Percentiles rank a stretch among this genome's conserved stretches.
These are phyloP conservation scores for Aphanomyces astaci DNA, from an alignment of 352 stramenopile species.

Conservation along the genomic window DNA sequence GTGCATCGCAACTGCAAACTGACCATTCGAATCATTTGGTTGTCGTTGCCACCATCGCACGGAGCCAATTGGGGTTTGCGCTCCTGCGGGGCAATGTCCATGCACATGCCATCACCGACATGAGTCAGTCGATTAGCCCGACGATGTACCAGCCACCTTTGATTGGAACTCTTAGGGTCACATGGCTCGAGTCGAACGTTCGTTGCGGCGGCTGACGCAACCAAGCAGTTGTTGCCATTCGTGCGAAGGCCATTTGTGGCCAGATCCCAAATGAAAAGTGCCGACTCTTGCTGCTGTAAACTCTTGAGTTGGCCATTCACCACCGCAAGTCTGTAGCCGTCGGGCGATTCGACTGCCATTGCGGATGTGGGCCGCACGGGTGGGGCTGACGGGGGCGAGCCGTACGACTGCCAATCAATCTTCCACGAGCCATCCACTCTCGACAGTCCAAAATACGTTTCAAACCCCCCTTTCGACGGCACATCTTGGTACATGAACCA, in stretches of 20 bases:
- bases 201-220: not conserved
- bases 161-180: not conserved
- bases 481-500: constrained; percentile 23
- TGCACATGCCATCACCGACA: not conserved
- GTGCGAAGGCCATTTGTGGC: not conserved
- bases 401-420: not conserved
- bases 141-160: not conserved
- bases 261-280: not conserved
- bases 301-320: not conserved
- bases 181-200: not conserved
- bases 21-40: not conserved
- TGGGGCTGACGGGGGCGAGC: not conserved
- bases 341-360: not conserved
- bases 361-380: not conserved
- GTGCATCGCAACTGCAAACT: not conserved
- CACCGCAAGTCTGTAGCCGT: not conserved
- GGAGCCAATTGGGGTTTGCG: not conserved
- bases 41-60: not conserved
- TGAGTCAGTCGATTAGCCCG: not conserved
- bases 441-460: constrained; percentile 12
- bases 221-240: not conserved
- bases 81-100: not conserved
- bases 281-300: no score
- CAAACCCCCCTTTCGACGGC: constrained; percentile 13
- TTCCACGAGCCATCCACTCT: constrained; percentile 16